Percentiles rank a stretch among this genome's conserved stretches.
Evolutionary conservation across 2,329 filamentous ascomycete genomes (phyloP).

Genomic region (Neofusicoccum parvum): DNA sequence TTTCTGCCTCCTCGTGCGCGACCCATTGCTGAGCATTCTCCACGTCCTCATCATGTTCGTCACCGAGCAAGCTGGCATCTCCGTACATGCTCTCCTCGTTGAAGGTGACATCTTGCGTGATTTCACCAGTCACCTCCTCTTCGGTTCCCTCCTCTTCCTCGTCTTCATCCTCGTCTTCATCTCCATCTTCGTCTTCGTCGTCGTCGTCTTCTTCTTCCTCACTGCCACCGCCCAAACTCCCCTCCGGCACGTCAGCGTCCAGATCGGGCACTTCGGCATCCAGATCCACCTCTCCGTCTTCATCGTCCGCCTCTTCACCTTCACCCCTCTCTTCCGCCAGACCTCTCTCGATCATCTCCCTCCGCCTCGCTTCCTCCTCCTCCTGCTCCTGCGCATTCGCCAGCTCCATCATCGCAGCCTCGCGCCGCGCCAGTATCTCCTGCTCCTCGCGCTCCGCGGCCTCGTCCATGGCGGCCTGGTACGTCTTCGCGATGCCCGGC

Average conservation of each 20-base stretch:
- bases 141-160: constrained; percentile 55
- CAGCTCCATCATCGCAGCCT: constrained; percentile 72
- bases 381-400: constrained; percentile 64
- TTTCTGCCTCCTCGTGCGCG: constrained; percentile 50
- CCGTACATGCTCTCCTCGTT: constrained; percentile 51
- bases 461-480: constrained; percentile 89
- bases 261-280: constrained; percentile 50
- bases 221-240: constrained; percentile 21
- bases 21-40: constrained; percentile 38
- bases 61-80: constrained; percentile 47
- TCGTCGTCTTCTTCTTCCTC: constrained; percentile 46
- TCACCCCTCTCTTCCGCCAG: constrained; percentile 45
- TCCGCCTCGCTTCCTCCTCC: constrained; percentile 37
- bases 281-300: constrained; percentile 40
- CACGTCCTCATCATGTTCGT: constrained; percentile 25
- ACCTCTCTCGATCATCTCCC: constrained; percentile 35
- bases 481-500: constrained; percentile 83
- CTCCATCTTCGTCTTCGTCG: neutral
- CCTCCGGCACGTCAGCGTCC: constrained; percentile 47
- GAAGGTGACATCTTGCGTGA: constrained; percentile 42
- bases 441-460: constrained; percentile 85
- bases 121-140: constrained; percentile 45
- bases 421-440: constrained; percentile 70
- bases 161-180: constrained; percentile 32
- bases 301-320: constrained; percentile 42